These are phyloP conservation scores for Boletales sp. DNA, from an alignment of 768 basidiomycete species.

Conservation along the genomic window DNA sequence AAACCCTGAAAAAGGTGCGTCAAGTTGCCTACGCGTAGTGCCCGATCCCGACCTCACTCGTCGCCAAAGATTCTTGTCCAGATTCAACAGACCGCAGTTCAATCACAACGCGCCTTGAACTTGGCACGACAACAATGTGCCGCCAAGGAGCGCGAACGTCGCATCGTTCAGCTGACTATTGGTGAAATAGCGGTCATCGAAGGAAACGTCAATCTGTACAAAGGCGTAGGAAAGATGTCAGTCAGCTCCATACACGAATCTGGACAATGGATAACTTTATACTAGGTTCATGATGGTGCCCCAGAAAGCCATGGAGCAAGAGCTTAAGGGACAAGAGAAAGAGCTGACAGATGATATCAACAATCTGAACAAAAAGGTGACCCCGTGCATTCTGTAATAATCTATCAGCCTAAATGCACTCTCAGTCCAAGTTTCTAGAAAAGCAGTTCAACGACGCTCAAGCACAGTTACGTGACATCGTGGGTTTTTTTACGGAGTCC, in stretches of 20 bases:
- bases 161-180: slow-evolving; percentile 86
- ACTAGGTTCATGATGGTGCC: slow-evolving; percentile 89
- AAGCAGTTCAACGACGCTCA: slow-evolving; percentile 93
- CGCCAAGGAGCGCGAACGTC: slow-evolving; percentile 83
- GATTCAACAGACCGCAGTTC: slow-evolving; percentile 87
- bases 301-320: slow-evolving; percentile 70
- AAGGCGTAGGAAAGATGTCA: slow-evolving; percentile 95
- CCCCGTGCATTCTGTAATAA: background rate
- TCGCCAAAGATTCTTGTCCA: slow-evolving; percentile 76
- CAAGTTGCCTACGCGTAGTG: background rate
- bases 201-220: slow-evolving; percentile 80
- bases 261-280: background rate
- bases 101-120: slow-evolving; percentile 77
- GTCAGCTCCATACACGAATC: slow-evolving; percentile 1
- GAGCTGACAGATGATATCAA: slow-evolving; percentile 80
- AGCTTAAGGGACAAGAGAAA: slow-evolving; percentile 75
- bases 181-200: slow-evolving; percentile 73
- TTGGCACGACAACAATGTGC: slow-evolving; percentile 71
- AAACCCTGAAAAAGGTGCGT: slow-evolving; percentile 74
- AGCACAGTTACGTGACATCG: slow-evolving; percentile 80
- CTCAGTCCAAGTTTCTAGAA: slow-evolving; percentile 84
- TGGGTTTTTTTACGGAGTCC: slow-evolving; percentile 32
- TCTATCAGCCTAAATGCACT: background rate
- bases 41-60: slow-evolving; percentile 15
- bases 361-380: slow-evolving; percentile 82